Base-by-base conservation (phyloP, 2,329 filamentous ascomycete species). In the Teratosphaeria pseudoeucalypti region DNA sequence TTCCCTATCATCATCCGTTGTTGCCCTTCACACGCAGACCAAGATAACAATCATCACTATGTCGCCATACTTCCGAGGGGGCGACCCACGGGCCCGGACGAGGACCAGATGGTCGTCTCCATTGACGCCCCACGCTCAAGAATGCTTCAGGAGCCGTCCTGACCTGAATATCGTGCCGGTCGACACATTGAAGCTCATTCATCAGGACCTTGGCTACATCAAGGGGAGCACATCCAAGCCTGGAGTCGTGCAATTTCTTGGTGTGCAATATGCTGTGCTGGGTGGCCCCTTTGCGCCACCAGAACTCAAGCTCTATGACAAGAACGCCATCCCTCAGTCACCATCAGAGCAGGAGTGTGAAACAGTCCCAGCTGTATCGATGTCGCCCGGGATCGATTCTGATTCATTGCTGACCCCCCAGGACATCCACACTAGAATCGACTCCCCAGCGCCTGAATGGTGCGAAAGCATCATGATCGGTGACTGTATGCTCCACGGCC, bases 381-480 rank as follows among this genome's bases (percentile, higher is more conserved):
- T 6, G 37, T 6, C 37, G 37, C 7, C 7, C 1, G 37, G 12
- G 37, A 43, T 14, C 37, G 37, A 43, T 14, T 12, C 11, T 14
- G 9, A 6, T n/a, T 12, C 16, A n/a, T 12, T 12, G 37, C 16
- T 43, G 11, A 43, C 11, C 14, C 16, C 16, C 37, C 14, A 43
- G 37, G 37, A 43, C 11, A 14, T 43, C 11, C 37, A 43, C 6
- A 3, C 16, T 43, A n/a, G 23, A 7, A n/a, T 53, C 23, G 29
- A 73, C 37, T 69, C 78, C 34, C 72, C 73, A 5, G 78, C 75
- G 0, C 74, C 72, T 43, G 67, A 71, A 10, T 81, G 79, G 78
- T 79, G 75, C 59, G 67, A 74, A 39, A 70, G 72, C n/a, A 59
- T 81, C 11, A 71, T 80, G 61, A 74, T 81, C 47, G 79, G 79